Base-by-base conservation (phyloP, 306 rosid genomes). In the Prunus mongolica region DNA sequence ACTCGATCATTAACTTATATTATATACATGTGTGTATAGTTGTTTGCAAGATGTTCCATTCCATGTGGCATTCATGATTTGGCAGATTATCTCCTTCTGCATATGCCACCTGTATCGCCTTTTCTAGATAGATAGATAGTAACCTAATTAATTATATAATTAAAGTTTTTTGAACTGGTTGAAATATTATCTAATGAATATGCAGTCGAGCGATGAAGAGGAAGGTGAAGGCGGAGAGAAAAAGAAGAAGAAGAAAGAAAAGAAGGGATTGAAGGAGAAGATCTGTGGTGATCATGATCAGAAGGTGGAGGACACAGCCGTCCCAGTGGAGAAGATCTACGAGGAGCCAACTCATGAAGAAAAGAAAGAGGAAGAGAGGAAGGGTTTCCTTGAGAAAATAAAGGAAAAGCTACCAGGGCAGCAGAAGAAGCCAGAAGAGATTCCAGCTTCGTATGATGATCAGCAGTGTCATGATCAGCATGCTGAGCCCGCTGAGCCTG, bases 361-460 rank as follows among this genome's bases (percentile, higher is more conserved):
- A 78, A 44, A 22, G 89, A 81, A 12, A 62, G 73, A 6, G 79
- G 52, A 89, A 24, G 97, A 93, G 12, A 93, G 91, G 88, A 93
- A 93, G 81, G 98, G 98, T 0, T 82, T 93, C 72, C 76, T 91
- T 1, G 93, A 90, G 8, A 93, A 93, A 47, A 91, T 93, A 14
- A 93, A 93, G 89, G 97, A 81, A 3, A 94, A 91, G 72, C 82
- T 94, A 9, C 98, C 97, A 2, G 97, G 98, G 1, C 87, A 86
- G 52, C 71, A 70, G 73, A 89, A 93, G 89, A 93, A 91, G 81
- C 24, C 87, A 1, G 97, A 92, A 60, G 98, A 91, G 63, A 79
- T 38, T 9, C 57, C 83, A 2, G 10, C 28, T 1, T 34, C 41
- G 41, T 34, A 5, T 34, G 41, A 34, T 2, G 38, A 67, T 8